phyloP scores from a whole-genome alignment of 2,329 filamentous ascomycete genomes.

The Pezicula radicicola region DNA sequence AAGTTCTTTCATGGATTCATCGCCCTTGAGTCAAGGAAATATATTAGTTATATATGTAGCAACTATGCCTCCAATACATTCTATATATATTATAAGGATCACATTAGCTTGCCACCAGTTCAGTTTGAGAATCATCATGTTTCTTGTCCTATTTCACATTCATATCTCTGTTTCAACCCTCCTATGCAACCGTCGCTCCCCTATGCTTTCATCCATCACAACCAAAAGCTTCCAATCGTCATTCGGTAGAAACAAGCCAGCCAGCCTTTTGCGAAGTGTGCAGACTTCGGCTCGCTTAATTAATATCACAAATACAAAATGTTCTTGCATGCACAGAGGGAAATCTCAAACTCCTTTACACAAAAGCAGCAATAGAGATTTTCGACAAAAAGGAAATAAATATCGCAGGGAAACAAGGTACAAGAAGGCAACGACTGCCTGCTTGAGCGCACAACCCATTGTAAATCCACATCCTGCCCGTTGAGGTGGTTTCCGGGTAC shows the following conservation, averaged over 20 bases:
- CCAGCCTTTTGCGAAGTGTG: not conserved
- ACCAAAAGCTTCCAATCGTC: too few species aligned
- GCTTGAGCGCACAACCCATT: not conserved
- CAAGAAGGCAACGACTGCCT: conserved; percentile 9
- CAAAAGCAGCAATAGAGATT: conserved; percentile 2
- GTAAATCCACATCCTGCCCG: not conserved
- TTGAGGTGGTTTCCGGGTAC: not conserved
- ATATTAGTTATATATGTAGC: too few species aligned
- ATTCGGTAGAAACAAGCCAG: not conserved
- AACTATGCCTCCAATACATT: too few species aligned
- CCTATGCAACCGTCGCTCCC: not conserved
- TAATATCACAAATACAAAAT: not conserved
- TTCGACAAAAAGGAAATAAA: conserved; percentile 9
- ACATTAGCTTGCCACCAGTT: too few species aligned
- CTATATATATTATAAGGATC: too few species aligned
- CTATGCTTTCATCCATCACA: too few species aligned
- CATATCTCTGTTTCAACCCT: not conserved
- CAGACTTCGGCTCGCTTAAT: not conserved
- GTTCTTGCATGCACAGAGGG: not conserved
- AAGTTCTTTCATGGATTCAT: too few species aligned
- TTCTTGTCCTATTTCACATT: not conserved
- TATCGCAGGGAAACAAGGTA: conserved; percentile 23
- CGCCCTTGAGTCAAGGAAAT: too few species aligned
- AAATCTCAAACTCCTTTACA: conserved; percentile 2
- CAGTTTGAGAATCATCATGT: not conserved